Conservation (phyloP, 805 yeast species). For the Candida michaelii region DNA sequence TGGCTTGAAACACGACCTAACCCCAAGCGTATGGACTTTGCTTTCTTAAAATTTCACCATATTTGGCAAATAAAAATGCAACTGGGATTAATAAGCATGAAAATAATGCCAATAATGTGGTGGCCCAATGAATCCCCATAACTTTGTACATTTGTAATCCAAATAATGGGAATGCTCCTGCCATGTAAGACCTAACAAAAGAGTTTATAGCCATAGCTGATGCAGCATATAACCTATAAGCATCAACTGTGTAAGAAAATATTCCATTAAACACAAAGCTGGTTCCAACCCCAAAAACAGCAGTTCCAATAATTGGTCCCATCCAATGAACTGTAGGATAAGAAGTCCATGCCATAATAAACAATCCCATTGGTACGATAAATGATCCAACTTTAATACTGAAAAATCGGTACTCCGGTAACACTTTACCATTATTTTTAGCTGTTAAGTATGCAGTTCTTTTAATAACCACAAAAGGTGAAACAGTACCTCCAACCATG, state of each 20-base stretch:
- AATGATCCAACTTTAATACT: conserved; percentile 69
- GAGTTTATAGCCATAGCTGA: conserved; percentile 63
- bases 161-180: conserved; percentile 58
- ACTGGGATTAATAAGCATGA: conserved; percentile 53
- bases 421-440: conserved; percentile 41
- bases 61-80: conserved; percentile 51
- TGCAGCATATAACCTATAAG: conserved; percentile 55
- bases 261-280: conserved; percentile 55
- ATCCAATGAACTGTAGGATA: conserved; percentile 70
- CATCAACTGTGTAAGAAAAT: conserved; percentile 56
- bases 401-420: conserved; percentile 77
- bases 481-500: conserved; percentile 26
- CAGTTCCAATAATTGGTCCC: conserved; percentile 47
- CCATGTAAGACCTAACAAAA: conserved; percentile 52
- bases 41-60: conserved; percentile 39
- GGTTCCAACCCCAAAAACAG: conserved; percentile 39
- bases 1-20: conserved; percentile 1
- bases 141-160: conserved; percentile 48
- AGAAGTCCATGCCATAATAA: conserved; percentile 84
- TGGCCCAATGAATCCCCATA: conserved; percentile 55
- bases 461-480: conserved; percentile 24
- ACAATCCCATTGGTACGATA: conserved; percentile 69
- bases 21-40: conserved; percentile 29
- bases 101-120: conserved; percentile 50
- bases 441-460: conserved; percentile 31